A percentile compares a stretch with the other conserved stretches of the same genome.
These are phyloP conservation scores for Crithidia sp. DNA, from an alignment of 208 protist genomes.

Conservation along the genomic window DNA sequence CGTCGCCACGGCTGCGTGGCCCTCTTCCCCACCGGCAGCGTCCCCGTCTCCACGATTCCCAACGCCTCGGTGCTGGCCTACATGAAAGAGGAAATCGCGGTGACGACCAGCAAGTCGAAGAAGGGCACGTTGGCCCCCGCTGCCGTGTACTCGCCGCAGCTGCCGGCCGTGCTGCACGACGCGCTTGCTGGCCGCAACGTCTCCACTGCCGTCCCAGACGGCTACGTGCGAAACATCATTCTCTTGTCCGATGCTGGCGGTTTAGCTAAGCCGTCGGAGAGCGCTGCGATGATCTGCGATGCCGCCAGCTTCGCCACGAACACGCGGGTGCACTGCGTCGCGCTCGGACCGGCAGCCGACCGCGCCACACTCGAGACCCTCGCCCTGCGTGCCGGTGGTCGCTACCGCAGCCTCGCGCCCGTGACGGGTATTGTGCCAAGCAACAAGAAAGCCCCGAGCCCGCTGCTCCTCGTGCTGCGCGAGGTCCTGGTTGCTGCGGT, in stretches of 20 bases:
- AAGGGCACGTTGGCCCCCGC: background rate
- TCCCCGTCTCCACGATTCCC: slow-evolving; percentile 22
- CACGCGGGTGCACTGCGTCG: slow-evolving; percentile 64
- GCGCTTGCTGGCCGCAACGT: slow-evolving; percentile 12
- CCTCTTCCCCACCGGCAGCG: slow-evolving; percentile 34
- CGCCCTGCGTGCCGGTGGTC: slow-evolving; percentile 47
- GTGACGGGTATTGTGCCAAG: background rate
- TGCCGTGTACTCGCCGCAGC: slow-evolving; percentile 28
- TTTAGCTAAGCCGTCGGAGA: slow-evolving; percentile 9
- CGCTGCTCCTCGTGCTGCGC: slow-evolving; percentile 37
- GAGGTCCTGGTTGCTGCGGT: slow-evolving; percentile 35
- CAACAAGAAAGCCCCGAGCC: background rate
- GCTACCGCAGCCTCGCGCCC: slow-evolving; percentile 34
- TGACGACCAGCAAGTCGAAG: background rate
- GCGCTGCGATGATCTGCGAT: slow-evolving; percentile 41
- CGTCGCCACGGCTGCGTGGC: slow-evolving; percentile 25
- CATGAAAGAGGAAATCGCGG: slow-evolving; percentile 34
- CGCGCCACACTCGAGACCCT: slow-evolving; percentile 54
- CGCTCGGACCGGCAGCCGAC: slow-evolving; percentile 37
- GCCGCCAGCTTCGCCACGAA: slow-evolving; percentile 25
- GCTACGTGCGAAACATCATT: slow-evolving; percentile 76
- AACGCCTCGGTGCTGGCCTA: slow-evolving; percentile 28
- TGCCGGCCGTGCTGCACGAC: slow-evolving; percentile 46
- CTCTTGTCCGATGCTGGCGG: slow-evolving; percentile 58
- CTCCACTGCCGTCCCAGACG: slow-evolving; percentile 32